Conservation (phyloP, 2,329 filamentous ascomycete species). For the Alternaria infectoria region DNA sequence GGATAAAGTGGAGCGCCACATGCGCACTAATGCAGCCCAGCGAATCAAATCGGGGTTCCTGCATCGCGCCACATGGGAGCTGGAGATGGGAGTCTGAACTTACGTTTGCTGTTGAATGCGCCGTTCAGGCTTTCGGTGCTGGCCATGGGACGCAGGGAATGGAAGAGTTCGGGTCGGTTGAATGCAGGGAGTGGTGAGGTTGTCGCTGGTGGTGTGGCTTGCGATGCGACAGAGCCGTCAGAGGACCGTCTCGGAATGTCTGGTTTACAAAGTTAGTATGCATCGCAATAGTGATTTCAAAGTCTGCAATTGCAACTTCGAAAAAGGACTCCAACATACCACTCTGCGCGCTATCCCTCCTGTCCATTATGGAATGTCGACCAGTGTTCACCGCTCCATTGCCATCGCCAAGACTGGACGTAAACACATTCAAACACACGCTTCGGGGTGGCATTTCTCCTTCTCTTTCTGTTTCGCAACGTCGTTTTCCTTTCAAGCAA, state of each 20-base stretch:
- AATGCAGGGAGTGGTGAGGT: constrained; percentile 26
- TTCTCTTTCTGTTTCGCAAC: constrained; percentile 11
- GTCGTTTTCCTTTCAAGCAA: constrained; percentile 11
- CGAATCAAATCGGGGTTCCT: constrained; percentile 33
- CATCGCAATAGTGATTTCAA: not conserved
- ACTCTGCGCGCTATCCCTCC: constrained; percentile 40
- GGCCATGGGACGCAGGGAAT: constrained; percentile 30
- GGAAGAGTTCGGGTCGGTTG: constrained; percentile 33
- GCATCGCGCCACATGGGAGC: constrained; percentile 29
- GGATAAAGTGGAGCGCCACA: constrained; percentile 19
- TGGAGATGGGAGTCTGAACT: constrained; percentile 14
- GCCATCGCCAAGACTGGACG: constrained; percentile 37
- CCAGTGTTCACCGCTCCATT: constrained; percentile 37
- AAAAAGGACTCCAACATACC: constrained; percentile 15
- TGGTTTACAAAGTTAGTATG: constrained; percentile 14
- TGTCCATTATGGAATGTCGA: constrained; percentile 26
- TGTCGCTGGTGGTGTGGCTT: constrained; percentile 16
- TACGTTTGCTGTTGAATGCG: constrained; percentile 32
- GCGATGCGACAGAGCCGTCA: constrained; percentile 27
- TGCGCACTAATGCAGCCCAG: constrained; percentile 20
- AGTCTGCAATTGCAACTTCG: not conserved
- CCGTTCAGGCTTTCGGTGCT: constrained; percentile 33
- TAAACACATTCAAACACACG: constrained; percentile 47
- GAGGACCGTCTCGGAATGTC: constrained; percentile 30
- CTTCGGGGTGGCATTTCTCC: constrained; percentile 45